Conservation (phyloP, 2,329 filamentous ascomycete genomes). For the Pseudocercospora fijiensis region DNA sequence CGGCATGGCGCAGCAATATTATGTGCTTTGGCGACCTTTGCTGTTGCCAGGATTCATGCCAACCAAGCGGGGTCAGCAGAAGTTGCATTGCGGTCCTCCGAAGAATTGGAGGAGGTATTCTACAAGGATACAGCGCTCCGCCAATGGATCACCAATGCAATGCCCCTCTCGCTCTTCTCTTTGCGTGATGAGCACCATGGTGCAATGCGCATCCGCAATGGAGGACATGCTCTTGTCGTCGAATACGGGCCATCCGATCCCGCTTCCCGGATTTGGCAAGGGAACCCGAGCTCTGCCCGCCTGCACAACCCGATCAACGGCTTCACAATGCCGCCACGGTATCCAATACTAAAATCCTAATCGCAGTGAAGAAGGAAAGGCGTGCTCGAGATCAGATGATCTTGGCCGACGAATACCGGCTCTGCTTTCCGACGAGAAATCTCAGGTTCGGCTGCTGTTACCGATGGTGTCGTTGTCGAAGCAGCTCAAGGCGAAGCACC, state of each 20-base stretch:
- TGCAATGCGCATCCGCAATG: background rate
- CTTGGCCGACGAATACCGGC: background rate
- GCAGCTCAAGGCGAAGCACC: background rate
- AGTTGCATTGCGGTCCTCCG: conserved; percentile 5
- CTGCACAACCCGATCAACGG: background rate
- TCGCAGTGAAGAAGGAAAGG: background rate
- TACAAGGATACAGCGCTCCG: background rate
- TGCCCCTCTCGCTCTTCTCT: conserved; percentile 1
- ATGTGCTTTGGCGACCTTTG: conserved; percentile 2
- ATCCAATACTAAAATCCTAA: background rate
- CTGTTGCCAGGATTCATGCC: conserved; percentile 10
- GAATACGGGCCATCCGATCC: background rate
- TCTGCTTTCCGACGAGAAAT: background rate
- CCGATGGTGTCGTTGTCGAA: background rate
- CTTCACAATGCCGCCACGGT: background rate
- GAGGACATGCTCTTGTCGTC: background rate
- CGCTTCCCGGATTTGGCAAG: background rate
- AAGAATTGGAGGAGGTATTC: background rate
- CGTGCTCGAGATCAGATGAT: background rate
- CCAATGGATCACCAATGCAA: background rate
- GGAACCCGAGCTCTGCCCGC: background rate
- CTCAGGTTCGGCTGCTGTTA: background rate
- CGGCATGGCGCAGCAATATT: conserved; percentile 1
- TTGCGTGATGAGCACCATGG: background rate
- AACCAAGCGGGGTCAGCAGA: conserved; percentile 15